These are phyloP conservation scores for Leishmania martiniquensis DNA, from an alignment of 208 protist genomes.

Conservation along the genomic window DNA sequence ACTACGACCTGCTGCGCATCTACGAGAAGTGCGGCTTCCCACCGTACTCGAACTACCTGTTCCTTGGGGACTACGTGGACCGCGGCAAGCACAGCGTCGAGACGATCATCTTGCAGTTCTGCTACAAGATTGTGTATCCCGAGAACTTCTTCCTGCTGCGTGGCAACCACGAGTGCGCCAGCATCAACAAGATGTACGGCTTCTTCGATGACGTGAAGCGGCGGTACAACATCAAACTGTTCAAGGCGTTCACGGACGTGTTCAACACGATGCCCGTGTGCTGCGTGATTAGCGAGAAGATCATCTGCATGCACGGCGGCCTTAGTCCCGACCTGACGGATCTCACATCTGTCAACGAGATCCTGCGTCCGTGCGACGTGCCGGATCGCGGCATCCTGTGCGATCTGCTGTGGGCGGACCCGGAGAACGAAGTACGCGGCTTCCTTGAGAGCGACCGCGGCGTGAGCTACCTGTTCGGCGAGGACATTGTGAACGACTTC, in stretches of 20 bases:
- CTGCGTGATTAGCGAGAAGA: slow-evolving; percentile 99
- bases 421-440: slow-evolving; percentile 61
- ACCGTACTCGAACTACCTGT: slow-evolving; percentile 99
- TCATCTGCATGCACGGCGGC: slow-evolving; percentile 99
- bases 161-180: slow-evolving; percentile 99
- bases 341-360: slow-evolving; percentile 94
- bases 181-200: slow-evolving; percentile 99
- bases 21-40: slow-evolving; percentile 99
- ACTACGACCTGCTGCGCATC: slow-evolving; percentile 98
- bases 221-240: slow-evolving; percentile 97
- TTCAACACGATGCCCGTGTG: slow-evolving; percentile 99
- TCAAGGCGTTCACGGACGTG: slow-evolving; percentile 99
- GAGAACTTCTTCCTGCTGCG: slow-evolving; percentile 99
- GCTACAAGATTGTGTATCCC: slow-evolving; percentile 97
- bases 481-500: slow-evolving; percentile 98
- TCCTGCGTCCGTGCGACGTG: slow-evolving; percentile 97
- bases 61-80: slow-evolving; percentile 99
- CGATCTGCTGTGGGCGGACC: slow-evolving; percentile 99
- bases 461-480: slow-evolving; percentile 98
- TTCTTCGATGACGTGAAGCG: slow-evolving; percentile 98
- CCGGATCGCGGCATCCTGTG: slow-evolving; percentile 99
- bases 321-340: slow-evolving; percentile 97
- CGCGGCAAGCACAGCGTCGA: slow-evolving; percentile 97
- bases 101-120: slow-evolving; percentile 89
- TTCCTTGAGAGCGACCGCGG: slow-evolving; percentile 98